phyloP scores from a whole-genome alignment of 768 basidiomycete genomes.

The Trametes villosa region DNA sequence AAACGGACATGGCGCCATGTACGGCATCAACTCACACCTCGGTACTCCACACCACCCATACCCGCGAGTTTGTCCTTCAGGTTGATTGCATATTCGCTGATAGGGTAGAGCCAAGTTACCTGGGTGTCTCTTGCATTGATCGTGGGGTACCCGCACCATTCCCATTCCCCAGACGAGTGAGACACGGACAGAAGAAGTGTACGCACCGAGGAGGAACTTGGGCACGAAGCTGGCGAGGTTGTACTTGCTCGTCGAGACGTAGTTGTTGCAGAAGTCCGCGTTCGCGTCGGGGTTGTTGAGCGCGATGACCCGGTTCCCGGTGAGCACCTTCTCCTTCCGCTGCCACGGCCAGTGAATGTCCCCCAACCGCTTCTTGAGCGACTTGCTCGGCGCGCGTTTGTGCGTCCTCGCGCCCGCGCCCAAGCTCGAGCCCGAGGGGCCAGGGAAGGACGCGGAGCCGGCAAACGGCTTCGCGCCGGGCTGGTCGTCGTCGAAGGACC shows the following conservation, averaged over 20 bases:
- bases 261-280: slow-evolving; percentile 75
- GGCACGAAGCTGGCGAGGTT: slow-evolving; percentile 85
- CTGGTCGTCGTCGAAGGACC: slow-evolving; percentile 73
- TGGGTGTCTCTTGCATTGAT: too few species aligned
- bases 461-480: slow-evolving; percentile 32
- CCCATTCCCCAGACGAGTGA: too few species aligned
- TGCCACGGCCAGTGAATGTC: slow-evolving; percentile 83
- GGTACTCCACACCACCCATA: too few species aligned
- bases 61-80: too few species aligned
- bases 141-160: too few species aligned
- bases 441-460: slow-evolving; percentile 44
- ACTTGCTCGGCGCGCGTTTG: slow-evolving; percentile 20
- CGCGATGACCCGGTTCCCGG: slow-evolving; percentile 78
- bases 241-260: slow-evolving; percentile 94
- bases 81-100: too few species aligned
- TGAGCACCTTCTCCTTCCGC: slow-evolving; percentile 64
- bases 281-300: slow-evolving; percentile 78
- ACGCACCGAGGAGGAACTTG: slow-evolving; percentile 88
- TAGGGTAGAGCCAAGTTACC: too few species aligned
- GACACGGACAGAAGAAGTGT: not conserved
- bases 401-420: slow-evolving; percentile 23
- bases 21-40: too few species aligned
- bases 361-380: slow-evolving; percentile 50
- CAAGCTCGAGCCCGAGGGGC: too few species aligned
- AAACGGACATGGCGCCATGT: too few species aligned